Evolutionary conservation across 2,329 filamentous ascomycete species (phyloP), one percentile per base, ranked within the genome.

Genomic region (Aspergillus texensis): DNA sequence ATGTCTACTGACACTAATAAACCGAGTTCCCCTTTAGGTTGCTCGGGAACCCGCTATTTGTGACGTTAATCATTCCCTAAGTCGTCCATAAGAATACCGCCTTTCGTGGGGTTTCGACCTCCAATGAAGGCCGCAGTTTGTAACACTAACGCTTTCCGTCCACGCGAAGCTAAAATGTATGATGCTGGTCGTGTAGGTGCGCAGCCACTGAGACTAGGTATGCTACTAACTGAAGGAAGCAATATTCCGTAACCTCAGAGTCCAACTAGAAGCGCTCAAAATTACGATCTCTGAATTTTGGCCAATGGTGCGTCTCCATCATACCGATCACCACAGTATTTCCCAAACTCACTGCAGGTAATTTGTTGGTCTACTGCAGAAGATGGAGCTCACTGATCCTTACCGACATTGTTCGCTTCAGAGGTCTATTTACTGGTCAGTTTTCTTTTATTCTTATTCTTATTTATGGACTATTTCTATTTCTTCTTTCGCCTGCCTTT

Each of bases 361-460:
- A 67, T 67, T 64, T 62, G 57, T 32, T 60, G 36, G 39, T 34
- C 21, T 57, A 32, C 62, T 63, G 66, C 64, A 65, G 62, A 62
- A 61, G 19, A 60, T 63, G 56, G 60, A 65, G 62, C 39, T 60
- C 62, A 60, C 56, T 32, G 64, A 68, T 54, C 62, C 59, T 64
- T 65, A 50, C 62, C 64, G 39, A 46, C 61, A 61, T 65, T 54
- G 48, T 60, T 57, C 54, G 60, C 45, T 61, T 58, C 57, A 58
- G 58, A 67, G 54, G 64, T 62, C 65, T 34, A 55, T 46, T 53
- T 21, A 11, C 36, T 32, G 6, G 53, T 34, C 34, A 14, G 30
- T 61, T 65, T 19, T 41, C 19, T 24, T 52, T 55, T 30, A 14
- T 16, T 36, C 14, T 36, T 36, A 6, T 14, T 8, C 12, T 26